Evolutionary conservation across 441 rosid genomes (phyloP), one percentile per base, ranked within the genome.

Genomic region (Pelargonium australe): DNA sequence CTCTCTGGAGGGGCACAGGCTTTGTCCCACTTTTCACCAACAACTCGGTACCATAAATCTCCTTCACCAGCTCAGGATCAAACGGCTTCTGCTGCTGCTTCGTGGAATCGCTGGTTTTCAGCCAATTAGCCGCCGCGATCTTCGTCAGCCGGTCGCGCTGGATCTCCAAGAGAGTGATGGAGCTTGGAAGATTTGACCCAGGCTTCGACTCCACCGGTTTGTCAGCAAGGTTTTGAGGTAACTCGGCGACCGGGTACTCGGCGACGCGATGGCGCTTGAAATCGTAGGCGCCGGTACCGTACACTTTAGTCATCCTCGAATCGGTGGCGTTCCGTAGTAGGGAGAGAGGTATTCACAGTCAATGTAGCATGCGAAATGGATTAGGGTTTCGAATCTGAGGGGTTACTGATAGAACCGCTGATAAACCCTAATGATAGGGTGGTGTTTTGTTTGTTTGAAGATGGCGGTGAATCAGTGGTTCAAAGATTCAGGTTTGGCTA

Each of bases 261-360:
- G 99, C 99, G 9, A 95, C 99, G 9, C 82, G 89, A 81, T 90
- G 99, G 82, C 99, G 98, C 90, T 88, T 95, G 93, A 95, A 92
- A 81, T 95, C 99, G 76, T 83, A 95, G 4, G 91, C 84, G 68
- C 97, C 99, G 11, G 98, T 92, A 66, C 98, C 98, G 72, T 87
- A 85, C 17, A 95, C 95, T 80, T 86, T 92, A 19, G 98, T 84
- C 99, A 95, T 94, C 4, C 13, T 28, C 8, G 41, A 58, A 19
- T 9, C 31, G 31, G 63, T 19, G 63, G 11, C 63, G 20, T 58
- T 7, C 63, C 31, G 63, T 19, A 58, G 63, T 16, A 58, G 8
- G 63, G 20, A 19, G 31, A 17, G 31, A 2, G 31, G 28, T 3
- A 14, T 25, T 20, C 7, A 11, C 37, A 12, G 17, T 9, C 64